Evolutionary conservation across 2,329 filamentous ascomycete species (phyloP).

Genomic region (Botrytis byssoidea): DNA sequence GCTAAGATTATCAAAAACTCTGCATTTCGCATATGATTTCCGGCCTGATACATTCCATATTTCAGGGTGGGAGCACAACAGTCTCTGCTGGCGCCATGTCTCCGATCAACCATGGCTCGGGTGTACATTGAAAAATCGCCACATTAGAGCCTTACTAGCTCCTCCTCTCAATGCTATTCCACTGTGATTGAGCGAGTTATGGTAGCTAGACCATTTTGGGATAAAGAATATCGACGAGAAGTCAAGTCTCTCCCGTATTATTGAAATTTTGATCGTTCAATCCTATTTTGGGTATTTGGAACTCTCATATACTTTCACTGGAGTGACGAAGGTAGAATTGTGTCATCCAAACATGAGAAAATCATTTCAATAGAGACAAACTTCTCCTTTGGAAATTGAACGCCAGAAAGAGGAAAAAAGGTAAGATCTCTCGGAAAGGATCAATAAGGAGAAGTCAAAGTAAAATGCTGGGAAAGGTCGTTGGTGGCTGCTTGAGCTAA

Average conservation of each 20-base stretch:
- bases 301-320: background rate
- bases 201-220: background rate
- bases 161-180: background rate
- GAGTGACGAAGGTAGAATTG: background rate
- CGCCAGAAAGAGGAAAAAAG: background rate
- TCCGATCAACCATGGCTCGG: too few relatives aligned
- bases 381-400: background rate
- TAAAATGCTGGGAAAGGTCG: background rate
- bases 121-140: too few relatives aligned
- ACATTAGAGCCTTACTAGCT: background rate
- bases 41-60: background rate
- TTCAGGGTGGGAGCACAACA: background rate
- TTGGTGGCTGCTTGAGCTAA: conserved; percentile 3
- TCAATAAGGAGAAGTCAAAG: too few relatives aligned
- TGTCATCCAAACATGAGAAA: background rate
- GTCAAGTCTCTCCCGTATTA: background rate
- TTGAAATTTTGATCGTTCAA: background rate
- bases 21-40: background rate
- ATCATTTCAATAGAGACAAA: background rate
- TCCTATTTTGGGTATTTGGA: background rate
- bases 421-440: background rate
- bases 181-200: background rate
- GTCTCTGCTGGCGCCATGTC: background rate
- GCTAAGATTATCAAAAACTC: too few relatives aligned
- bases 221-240: background rate